A percentile compares a stretch with the other conserved stretches of the same genome.
phyloP scores from a whole-genome alignment of 108 stramenopile species.

The Pseudonitzschia pungens region DNA sequence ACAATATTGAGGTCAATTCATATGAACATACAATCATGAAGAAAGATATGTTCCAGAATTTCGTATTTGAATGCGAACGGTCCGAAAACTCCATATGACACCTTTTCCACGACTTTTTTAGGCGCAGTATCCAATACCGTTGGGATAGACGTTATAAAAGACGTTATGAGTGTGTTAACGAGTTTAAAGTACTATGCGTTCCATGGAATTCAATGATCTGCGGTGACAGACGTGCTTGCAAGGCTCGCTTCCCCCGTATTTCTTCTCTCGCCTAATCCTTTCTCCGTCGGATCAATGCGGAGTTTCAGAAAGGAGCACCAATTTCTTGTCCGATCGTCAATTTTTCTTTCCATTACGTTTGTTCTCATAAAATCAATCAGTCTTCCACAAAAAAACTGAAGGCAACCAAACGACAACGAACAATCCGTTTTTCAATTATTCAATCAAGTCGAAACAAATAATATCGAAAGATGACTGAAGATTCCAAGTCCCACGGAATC shows the following conservation, averaged over 20 bases:
- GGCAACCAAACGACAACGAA: not conserved
- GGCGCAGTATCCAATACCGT: not conserved
- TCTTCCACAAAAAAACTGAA: not conserved
- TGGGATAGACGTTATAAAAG: not conserved
- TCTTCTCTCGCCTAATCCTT: too few species aligned
- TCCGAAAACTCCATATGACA: not conserved
- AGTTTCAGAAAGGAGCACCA: too few species aligned
- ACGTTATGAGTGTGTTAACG: not conserved
- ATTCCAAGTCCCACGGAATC: slow-evolving; percentile 1
- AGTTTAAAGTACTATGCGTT: not conserved
- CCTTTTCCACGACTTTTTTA: not conserved
- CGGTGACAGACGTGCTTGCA: not conserved
- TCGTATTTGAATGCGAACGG: not conserved
- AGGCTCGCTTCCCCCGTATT: not conserved
- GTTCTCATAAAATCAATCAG: not conserved
- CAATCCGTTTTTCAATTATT: not conserved
- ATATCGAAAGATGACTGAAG: not conserved
- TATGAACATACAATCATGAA: not conserved
- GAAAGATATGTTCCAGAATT: not conserved
- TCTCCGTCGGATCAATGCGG: too few species aligned
- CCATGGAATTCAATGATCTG: not conserved
- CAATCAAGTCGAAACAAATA: not conserved
- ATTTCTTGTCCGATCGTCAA: not conserved
- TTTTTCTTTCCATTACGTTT: not conserved
- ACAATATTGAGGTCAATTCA: not conserved